Base-by-base conservation (phyloP, 345 rosid genomes). In the Brassica cretica region DNA sequence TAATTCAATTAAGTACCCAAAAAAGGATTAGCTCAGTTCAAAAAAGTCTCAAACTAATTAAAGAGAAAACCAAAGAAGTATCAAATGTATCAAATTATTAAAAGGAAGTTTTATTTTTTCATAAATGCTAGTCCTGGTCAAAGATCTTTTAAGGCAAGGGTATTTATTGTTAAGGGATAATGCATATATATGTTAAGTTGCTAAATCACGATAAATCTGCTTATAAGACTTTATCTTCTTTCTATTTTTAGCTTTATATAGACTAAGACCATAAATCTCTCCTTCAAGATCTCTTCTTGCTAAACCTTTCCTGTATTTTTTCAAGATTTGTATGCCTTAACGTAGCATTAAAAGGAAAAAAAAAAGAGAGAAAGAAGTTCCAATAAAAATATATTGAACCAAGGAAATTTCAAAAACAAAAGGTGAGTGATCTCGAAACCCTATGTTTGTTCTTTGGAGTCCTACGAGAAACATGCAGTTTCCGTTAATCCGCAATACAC, bases 371-470 rank as follows among this genome's bases (percentile, higher is more conserved):
- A 71, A 60, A 66, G 30, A 61, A 51, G 11, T n/a, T 15, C 44
- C 15, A 6, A n/a, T 27, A 64, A 21, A 30, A 16, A 25, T n/a
- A 70, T 41, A 61, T 25, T 39, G 61, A 7, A 74, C 33, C 19
- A 18, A 55, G 37, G 27, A 73, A 58, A 72, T 37, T 37, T 1
- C n/a, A 53, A 68, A 78, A 73, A 53, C 24, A 70, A 78, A 79
- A 63, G 76, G 80, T 66, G 4, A 71, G 77, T 76, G 66, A 72
- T 66, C 77, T 81, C 83, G 80, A 81, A 81, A 67, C 77, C 80
- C 83, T 67, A 76, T 21, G 73, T 49, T 71, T 72, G 76, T 76
- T 81, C 80, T 81, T 67, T 81, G 41, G 66, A 68, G 78, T 59
- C 3, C 56, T 65, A 67, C 80, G 74, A 80, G 77, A 73, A 80